phyloP scores from a whole-genome alignment of 2,329 filamentous ascomycete genomes.

The Fusarium sp. region DNA sequence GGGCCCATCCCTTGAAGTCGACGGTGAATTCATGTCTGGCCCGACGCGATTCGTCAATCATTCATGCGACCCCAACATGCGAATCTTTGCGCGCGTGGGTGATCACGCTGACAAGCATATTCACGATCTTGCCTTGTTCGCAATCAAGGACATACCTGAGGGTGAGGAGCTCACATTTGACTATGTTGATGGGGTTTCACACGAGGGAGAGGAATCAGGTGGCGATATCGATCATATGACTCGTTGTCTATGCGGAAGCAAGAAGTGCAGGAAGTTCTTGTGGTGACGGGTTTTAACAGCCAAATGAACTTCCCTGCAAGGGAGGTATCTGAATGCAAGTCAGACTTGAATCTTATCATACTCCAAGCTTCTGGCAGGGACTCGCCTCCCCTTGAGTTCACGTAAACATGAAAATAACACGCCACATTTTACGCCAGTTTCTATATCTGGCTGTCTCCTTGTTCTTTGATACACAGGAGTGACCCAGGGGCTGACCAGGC shows the following conservation, averaged over 20 bases:
- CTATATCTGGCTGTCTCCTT: not conserved
- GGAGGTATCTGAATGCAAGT: not conserved
- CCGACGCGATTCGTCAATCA: constrained; percentile 87
- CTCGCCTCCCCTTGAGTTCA: not conserved
- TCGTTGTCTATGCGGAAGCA: constrained; percentile 68
- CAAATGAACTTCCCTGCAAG: not conserved
- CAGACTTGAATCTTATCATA: not conserved
- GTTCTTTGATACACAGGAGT: not conserved
- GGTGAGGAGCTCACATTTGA: constrained; percentile 82
- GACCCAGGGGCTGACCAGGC: not conserved
- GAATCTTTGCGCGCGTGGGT: constrained; percentile 81
- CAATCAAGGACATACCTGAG: constrained; percentile 69
- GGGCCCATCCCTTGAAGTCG: constrained; percentile 67
- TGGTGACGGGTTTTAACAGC: constrained; percentile 58
- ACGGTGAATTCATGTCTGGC: constrained; percentile 80
- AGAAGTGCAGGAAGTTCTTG: constrained; percentile 73
- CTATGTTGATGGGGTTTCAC: constrained; percentile 73
- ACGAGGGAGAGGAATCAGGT: constrained; percentile 54
- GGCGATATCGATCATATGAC: constrained; percentile 63
- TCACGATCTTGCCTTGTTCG: constrained; percentile 82
- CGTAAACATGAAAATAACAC: not conserved
- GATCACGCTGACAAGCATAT: constrained; percentile 78
- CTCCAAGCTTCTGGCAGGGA: not conserved
- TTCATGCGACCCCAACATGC: constrained; percentile 80
- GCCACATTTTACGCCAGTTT: not conserved